Evolutionary conservation across 2,329 filamentous ascomycete genomes (phyloP).

Genomic region (Lachnellula cervina): DNA sequence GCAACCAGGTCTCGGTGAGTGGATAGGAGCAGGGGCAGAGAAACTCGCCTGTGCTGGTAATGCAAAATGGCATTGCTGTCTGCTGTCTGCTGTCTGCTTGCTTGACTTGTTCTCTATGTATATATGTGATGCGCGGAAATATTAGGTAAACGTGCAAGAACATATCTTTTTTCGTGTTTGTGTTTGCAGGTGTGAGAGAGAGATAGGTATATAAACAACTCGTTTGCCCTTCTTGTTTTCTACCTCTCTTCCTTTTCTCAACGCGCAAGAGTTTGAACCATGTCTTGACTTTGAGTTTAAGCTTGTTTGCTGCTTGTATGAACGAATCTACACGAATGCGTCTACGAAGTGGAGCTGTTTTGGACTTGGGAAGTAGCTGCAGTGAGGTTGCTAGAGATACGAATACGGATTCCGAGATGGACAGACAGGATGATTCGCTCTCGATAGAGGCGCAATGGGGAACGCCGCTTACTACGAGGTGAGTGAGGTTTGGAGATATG

Average conservation of each 20-base stretch:
- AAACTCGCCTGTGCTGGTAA: neutral
- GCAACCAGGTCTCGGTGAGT: neutral
- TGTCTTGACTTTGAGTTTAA: neutral
- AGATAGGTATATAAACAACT: neutral
- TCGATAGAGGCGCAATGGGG: conserved; percentile 1
- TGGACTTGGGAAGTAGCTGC: neutral
- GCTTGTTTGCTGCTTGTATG: neutral
- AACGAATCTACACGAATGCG: neutral
- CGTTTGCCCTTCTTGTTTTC: neutral
- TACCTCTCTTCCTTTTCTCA: neutral
- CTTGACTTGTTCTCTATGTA: neutral
- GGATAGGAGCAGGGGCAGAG: neutral
- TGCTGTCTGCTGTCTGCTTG: neutral
- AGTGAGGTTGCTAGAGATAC: neutral
- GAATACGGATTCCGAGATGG: neutral
- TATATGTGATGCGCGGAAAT: neutral
- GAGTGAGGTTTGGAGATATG: neutral
- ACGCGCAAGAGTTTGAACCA: neutral
- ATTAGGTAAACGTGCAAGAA: too few species aligned
- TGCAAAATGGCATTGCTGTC: neutral
- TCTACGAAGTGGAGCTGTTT: neutral
- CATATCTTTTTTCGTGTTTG: neutral
- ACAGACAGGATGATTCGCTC: neutral
- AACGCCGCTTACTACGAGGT: neutral
- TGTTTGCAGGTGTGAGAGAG: neutral